Evolutionary conservation across 1,284 basidiomycete genomes (phyloP), one percentile per base, ranked within the genome.

Genomic region (Gymnopus androsaceus): DNA sequence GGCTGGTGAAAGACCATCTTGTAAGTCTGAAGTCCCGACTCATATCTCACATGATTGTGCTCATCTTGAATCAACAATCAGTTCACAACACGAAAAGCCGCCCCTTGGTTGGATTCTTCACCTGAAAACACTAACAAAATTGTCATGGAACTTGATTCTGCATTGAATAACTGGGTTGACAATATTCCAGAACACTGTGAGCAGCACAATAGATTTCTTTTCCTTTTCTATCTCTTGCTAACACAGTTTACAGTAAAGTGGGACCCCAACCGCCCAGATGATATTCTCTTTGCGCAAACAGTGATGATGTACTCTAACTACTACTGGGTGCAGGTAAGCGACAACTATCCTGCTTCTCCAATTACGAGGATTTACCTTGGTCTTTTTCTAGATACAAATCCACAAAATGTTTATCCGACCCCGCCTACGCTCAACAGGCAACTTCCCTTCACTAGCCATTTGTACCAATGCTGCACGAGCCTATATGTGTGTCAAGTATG

Each of bases 321-420:
- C 15, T 58, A 58, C 9, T 48, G 30, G 33, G 41, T 42, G 12
- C 41, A 27, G 12, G 28, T 42, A 42, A 27, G 15, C 41, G 19
- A n/a, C n/a, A n/a, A n/a, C n/a, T n/a, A n/a, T n/a, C n/a, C n/a
- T n/a, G n/a, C n/a, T n/a, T n/a, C n/a, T n/a, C n/a, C n/a, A n/a
- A n/a, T n/a, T n/a, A n/a, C n/a, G n/a, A n/a, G n/a, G n/a, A n/a
- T n/a, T 38, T 38, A 11, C 5, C 36, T 38, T 38, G 5, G 14
- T 38, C 31, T 5, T 9, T n/a, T 4, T 38, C 36, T 38, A 17
- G 60, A 88, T 90, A 58, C 70, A 78, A 33, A 75, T 82, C 44
- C 82, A 84, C 63, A 75, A 82, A 9, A 79, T 78, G 0, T 83
- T 83, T 68, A 81, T 84, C 42, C 78, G 47, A 3, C 49, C 38